A percentile compares a stretch with the other conserved stretches of the same genome.
Conservation (phyloP, 2,329 filamentous ascomycete genomes). For the Mycosphaerelloides madeirae region DNA sequence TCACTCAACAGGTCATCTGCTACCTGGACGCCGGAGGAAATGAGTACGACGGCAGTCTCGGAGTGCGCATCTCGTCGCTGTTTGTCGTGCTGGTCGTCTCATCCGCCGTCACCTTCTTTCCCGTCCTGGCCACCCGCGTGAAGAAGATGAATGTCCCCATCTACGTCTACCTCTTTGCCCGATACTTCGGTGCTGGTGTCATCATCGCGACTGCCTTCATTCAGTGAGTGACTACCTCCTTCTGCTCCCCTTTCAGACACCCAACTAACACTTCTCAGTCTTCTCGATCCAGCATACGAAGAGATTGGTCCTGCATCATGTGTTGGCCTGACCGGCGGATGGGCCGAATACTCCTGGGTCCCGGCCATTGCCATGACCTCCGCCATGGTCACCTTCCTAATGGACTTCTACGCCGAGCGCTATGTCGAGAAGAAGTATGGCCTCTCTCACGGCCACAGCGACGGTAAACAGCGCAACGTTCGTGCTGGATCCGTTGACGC, state of each 20-base stretch:
- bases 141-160: constrained; percentile 38
- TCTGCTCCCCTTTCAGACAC: not conserved
- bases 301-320: constrained; percentile 40
- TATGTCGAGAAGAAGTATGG: constrained; percentile 49
- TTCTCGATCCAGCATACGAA: constrained; percentile 29
- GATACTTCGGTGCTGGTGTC: constrained; percentile 46
- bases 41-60: constrained; percentile 51
- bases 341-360: constrained; percentile 50
- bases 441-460: constrained; percentile 28
- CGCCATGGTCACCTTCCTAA: constrained; percentile 47
- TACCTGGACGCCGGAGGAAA: constrained; percentile 34
- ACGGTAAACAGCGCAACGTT: constrained; percentile 9
- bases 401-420: constrained; percentile 49
- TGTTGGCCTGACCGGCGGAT: constrained; percentile 51
- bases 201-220: constrained; percentile 46
- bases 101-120: constrained; percentile 41
- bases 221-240: constrained; percentile 31
- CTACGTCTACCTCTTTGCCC: constrained; percentile 44
- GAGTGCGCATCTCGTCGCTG: constrained; percentile 40
- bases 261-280: constrained; percentile 29
- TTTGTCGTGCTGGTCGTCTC: constrained; percentile 45
- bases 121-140: constrained; percentile 41
- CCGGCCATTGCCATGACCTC: constrained; percentile 49
- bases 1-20: constrained; percentile 15
- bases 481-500: constrained; percentile 21